Evolutionary conservation across 1,284 basidiomycete species (phyloP).

Genomic region (Trametes versicolor): DNA sequence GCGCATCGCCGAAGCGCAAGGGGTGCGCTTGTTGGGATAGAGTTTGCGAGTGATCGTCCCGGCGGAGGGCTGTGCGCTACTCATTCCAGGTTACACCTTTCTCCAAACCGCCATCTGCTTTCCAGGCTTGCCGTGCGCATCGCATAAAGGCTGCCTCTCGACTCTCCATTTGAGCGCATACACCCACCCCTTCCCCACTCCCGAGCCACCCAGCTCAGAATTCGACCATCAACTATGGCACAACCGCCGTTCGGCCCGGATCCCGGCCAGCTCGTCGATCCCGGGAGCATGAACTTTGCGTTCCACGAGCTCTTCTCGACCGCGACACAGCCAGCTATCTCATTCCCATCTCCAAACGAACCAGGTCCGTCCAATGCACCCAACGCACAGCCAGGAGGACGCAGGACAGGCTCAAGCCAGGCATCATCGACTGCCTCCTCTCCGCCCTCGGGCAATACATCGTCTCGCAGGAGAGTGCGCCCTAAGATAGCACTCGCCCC

Average conservation of each 20-base stretch:
- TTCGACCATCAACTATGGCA: slow-evolving; percentile 2
- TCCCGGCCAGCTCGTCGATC: slow-evolving; percentile 1
- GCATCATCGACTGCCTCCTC: slow-evolving; percentile 15
- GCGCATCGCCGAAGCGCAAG: no score
- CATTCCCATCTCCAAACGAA: not conserved
- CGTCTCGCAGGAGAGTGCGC: slow-evolving; percentile 43
- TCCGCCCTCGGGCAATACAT: slow-evolving; percentile 1
- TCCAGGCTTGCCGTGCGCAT: no score
- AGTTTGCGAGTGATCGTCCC: no score
- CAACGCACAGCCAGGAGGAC: not conserved
- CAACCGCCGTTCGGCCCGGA: slow-evolving; percentile 2
- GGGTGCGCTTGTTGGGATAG: no score
- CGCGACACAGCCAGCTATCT: not conserved
- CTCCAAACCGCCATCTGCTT: no score
- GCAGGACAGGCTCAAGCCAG: slow-evolving; percentile 1
- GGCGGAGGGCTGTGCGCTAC: no score
- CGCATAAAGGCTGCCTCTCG: no score
- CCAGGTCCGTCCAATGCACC: not conserved
- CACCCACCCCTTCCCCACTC: not conserved
- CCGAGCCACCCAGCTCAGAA: not conserved
- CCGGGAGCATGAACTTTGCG: not conserved
- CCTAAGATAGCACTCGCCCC: slow-evolving; percentile 55
- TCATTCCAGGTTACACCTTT: no score
- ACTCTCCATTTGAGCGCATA: no score
- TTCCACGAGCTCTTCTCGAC: slow-evolving; percentile 11